phyloP scores from a whole-genome alignment of 306 rosid species.

The Lathyrus oleraceus region DNA sequence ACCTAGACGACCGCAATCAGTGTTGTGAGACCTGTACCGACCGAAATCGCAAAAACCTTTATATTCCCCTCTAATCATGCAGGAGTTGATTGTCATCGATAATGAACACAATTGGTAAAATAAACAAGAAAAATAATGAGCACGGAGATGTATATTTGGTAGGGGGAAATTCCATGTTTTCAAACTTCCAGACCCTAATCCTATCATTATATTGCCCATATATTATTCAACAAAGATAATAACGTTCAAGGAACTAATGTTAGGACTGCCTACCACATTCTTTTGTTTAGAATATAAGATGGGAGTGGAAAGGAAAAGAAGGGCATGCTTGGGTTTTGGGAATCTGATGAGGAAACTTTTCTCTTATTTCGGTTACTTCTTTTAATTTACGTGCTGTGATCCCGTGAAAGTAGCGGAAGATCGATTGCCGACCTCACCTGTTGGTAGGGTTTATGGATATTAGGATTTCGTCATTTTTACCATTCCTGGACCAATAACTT shows the following conservation, averaged over 20 bases:
- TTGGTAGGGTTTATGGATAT: not conserved
- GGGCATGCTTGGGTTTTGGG: not conserved
- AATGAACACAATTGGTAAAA: conserved; percentile 9
- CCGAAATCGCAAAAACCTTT: no score
- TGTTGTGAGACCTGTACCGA: no score
- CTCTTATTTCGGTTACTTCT: not conserved
- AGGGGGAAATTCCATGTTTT: not conserved
- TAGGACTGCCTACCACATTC: conserved; percentile 5
- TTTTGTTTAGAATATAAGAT: not conserved
- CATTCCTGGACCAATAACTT: not conserved
- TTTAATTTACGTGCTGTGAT: not conserved
- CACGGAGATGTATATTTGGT: not conserved
- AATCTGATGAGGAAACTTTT: conserved; percentile 6
- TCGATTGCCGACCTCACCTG: no score
- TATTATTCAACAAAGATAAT: not conserved
- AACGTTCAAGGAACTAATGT: not conserved
- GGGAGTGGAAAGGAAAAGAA: not conserved
- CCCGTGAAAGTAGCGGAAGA: conserved; percentile 18
- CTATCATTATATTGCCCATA: not conserved
- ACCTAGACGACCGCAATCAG: no score
- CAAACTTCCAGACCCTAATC: not conserved
- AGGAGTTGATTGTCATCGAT: conserved; percentile 1
- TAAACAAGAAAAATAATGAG: conserved; percentile 22
- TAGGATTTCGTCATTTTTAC: not conserved
- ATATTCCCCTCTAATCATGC: conserved; percentile 9